These are phyloP conservation scores for Mycena polygramma DNA, from an alignment of 768 basidiomycete species.

Conservation along the genomic window DNA sequence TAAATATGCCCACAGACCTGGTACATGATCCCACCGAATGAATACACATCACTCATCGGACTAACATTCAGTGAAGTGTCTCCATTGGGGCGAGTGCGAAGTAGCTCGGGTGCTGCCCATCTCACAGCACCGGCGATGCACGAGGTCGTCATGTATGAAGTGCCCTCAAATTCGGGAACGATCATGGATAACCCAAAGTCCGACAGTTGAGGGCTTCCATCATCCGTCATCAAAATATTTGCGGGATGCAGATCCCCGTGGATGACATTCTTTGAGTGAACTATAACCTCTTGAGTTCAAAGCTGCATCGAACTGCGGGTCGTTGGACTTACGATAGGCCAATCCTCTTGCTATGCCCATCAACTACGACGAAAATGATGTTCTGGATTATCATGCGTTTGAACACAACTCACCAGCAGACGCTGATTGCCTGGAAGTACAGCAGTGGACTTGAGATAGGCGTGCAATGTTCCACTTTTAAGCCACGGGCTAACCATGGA, in stretches of 20 bases:
- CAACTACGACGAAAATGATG: not conserved
- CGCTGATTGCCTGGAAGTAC: not conserved
- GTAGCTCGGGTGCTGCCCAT: slow-evolving; percentile 19
- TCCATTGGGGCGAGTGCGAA: not conserved
- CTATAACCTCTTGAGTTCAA: not conserved
- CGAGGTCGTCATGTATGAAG: slow-evolving; percentile 11
- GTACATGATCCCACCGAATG: slow-evolving; percentile 22
- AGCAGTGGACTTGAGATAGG: not conserved
- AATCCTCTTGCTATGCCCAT: not conserved
- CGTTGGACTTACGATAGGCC: slow-evolving; percentile 2
- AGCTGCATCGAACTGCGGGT: too few species aligned
- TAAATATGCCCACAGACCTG: not conserved
- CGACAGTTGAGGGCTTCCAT: slow-evolving; percentile 5
- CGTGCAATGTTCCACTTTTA: not conserved
- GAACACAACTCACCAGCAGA: not conserved
- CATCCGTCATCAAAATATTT: slow-evolving; percentile 13
- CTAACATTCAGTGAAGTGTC: slow-evolving; percentile 9
- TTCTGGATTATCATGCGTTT: too few species aligned
- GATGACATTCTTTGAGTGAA: slow-evolving; percentile 11
- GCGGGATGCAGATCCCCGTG: slow-evolving; percentile 25
- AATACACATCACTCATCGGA: slow-evolving; percentile 20
- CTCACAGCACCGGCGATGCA: slow-evolving; percentile 6
- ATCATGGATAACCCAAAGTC: slow-evolving; percentile 23
- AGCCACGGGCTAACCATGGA: slow-evolving; percentile 27
- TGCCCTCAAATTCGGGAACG: slow-evolving; percentile 20